Conservation (phyloP, 306 rosid species). For the Vicia faba region DNA sequence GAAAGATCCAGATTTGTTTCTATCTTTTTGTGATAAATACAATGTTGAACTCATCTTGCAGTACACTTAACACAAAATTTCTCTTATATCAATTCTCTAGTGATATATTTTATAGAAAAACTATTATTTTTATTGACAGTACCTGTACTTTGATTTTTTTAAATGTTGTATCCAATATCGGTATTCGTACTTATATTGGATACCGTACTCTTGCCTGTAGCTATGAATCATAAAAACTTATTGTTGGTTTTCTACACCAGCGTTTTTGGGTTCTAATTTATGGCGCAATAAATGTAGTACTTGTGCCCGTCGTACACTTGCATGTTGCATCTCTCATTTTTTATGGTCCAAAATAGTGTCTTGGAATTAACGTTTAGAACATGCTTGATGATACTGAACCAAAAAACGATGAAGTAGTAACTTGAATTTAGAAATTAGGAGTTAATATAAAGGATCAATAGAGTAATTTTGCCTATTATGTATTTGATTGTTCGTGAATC, state of each 20-base stretch:
- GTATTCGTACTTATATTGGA: no score
- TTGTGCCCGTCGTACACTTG: neutral
- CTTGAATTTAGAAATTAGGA: neutral
- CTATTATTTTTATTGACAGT: no score
- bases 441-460: neutral
- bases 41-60: no score
- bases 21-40: no score
- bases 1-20: no score
- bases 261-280: neutral
- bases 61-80: no score
- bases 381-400: neutral
- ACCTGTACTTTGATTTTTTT: no score
- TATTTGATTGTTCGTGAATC: constrained; percentile 11
- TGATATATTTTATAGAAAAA: no score
- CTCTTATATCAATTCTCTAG: no score
- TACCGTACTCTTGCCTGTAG: no score
- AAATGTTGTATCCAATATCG: no score
- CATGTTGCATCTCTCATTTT: neutral
- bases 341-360: neutral
- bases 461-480: neutral
- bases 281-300: neutral
- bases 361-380: neutral
- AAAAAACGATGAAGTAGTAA: neutral
- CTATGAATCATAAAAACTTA: neutral
- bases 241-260: neutral